These are phyloP conservation scores for Euclidium syriacum DNA, from an alignment of 345 rosid species.

Conservation along the genomic window DNA sequence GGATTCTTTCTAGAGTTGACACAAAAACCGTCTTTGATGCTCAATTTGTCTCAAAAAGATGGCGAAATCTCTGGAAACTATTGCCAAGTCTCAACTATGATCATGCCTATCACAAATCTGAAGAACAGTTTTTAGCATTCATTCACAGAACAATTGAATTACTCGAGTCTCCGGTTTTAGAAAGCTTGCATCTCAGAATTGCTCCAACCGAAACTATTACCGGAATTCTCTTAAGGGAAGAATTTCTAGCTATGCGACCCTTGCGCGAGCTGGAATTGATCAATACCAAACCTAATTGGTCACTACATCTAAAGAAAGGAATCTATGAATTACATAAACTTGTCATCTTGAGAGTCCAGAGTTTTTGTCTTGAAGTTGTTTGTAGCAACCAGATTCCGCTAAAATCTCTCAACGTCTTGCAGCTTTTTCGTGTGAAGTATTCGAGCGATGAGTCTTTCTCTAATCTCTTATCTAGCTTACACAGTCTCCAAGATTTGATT, in stretches of 20 bases:
- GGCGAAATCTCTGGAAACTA: constrained; percentile 2
- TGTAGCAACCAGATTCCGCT: not conserved
- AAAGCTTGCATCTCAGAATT: not conserved
- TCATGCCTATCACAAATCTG: not conserved
- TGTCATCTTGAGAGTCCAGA: not conserved
- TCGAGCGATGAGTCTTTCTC: not conserved
- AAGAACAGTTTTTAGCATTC: not conserved
- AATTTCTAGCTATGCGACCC: not conserved
- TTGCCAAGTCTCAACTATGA: not conserved
- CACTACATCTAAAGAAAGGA: not conserved
- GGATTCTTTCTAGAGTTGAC: not conserved
- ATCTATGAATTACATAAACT: not conserved
- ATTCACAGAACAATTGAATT: not conserved
- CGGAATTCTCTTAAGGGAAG: too few species aligned
- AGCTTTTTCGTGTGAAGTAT: constrained; percentile 1
- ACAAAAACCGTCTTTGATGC: constrained; percentile 6
- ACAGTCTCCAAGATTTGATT: not conserved
- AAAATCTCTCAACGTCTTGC: not conserved
- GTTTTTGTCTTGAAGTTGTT: not conserved
- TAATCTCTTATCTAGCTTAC: not conserved
- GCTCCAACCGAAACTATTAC: not conserved
- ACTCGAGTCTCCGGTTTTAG: constrained; percentile 3
- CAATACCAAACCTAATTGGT: not conserved
- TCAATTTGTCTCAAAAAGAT: not conserved
- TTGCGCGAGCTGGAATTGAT: not conserved